A percentile compares a stretch with the other conserved stretches of the same genome.
These are phyloP conservation scores for Acephala macrosclerotiorum DNA, from an alignment of 2,329 filamentous ascomycete species.

Conservation along the genomic window DNA sequence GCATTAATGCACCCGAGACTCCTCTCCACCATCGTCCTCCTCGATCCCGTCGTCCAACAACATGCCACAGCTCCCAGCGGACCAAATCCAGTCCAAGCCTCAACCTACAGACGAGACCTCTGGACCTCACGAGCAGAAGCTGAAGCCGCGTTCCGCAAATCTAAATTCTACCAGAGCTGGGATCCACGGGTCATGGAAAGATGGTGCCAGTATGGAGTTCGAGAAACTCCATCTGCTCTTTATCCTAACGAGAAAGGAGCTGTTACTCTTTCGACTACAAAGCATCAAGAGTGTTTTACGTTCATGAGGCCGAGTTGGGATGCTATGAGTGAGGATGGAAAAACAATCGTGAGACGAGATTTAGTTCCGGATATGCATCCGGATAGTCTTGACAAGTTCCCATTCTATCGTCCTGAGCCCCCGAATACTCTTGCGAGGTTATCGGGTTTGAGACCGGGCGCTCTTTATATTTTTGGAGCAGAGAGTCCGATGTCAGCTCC, in stretches of 20 bases:
- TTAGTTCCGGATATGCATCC: slow-evolving; percentile 47
- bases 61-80: slow-evolving; percentile 50
- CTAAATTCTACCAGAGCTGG: slow-evolving; percentile 83
- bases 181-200: slow-evolving; percentile 79
- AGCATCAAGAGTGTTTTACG: slow-evolving; percentile 87
- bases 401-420: slow-evolving; percentile 74
- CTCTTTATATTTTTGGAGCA: slow-evolving; percentile 74
- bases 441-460: slow-evolving; percentile 66
- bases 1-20: slow-evolving; percentile 83
- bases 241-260: slow-evolving; percentile 56
- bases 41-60: slow-evolving; percentile 82
- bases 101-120: slow-evolving; percentile 75
- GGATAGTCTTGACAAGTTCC: slow-evolving; percentile 43
- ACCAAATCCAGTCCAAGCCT: slow-evolving; percentile 61
- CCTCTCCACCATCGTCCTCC: slow-evolving; percentile 74
- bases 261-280: slow-evolving; percentile 81
- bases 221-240: slow-evolving; percentile 71
- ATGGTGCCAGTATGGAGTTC: slow-evolving; percentile 78
- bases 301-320: slow-evolving; percentile 69
- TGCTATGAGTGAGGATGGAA: slow-evolving; percentile 43
- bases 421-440: slow-evolving; percentile 63
- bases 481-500: slow-evolving; percentile 62
- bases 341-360: slow-evolving; percentile 55
- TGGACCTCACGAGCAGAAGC: slow-evolving; percentile 83
- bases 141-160: slow-evolving; percentile 68